Conservation (phyloP, 257 asterid genomes). For the Cruciata laevipes region DNA sequence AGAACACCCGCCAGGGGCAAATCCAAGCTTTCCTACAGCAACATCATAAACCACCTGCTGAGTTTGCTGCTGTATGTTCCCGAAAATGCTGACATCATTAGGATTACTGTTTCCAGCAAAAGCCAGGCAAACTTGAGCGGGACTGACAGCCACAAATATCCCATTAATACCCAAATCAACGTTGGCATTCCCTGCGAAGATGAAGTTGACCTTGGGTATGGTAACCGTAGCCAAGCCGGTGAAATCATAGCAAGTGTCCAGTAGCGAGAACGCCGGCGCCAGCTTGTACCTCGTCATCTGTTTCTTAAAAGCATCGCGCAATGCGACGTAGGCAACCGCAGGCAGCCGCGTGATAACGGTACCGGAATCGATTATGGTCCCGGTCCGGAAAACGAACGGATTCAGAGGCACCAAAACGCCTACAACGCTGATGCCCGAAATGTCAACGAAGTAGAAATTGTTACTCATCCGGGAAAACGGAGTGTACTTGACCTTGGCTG, state of each 20-base stretch:
- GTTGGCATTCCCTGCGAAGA: conserved; percentile 36
- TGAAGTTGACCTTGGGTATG: conserved; percentile 47
- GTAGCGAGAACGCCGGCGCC: conserved; percentile 39
- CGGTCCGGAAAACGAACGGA: conserved; percentile 40
- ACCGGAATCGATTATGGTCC: conserved; percentile 69
- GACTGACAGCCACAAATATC: conserved; percentile 12
- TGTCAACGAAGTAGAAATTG: conserved; percentile 45
- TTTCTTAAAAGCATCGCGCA: conserved; percentile 39
- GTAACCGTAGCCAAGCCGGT: conserved; percentile 23
- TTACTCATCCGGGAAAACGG: conserved; percentile 31
- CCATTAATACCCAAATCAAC: conserved; percentile 37
- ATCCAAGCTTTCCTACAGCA: conserved; percentile 58
- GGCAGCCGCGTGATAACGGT: conserved; percentile 71
- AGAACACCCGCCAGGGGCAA: conserved; percentile 51
- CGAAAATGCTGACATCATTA: conserved; percentile 34
- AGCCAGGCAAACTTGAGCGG: conserved; percentile 46
- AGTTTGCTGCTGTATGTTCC: conserved; percentile 67
- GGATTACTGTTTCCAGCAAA: conserved; percentile 44
- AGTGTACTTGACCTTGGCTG: conserved; percentile 32
- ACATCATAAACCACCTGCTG: conserved; percentile 63
- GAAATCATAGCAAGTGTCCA: conserved; percentile 66
- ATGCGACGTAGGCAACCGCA: conserved; percentile 33
- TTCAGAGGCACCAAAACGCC: conserved; percentile 34
- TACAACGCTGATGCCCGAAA: conserved; percentile 39
- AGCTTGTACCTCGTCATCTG: conserved; percentile 40